Conservation (phyloP, 129 eudicot genomes). For the Pseudognaphalium luteoalbum region DNA sequence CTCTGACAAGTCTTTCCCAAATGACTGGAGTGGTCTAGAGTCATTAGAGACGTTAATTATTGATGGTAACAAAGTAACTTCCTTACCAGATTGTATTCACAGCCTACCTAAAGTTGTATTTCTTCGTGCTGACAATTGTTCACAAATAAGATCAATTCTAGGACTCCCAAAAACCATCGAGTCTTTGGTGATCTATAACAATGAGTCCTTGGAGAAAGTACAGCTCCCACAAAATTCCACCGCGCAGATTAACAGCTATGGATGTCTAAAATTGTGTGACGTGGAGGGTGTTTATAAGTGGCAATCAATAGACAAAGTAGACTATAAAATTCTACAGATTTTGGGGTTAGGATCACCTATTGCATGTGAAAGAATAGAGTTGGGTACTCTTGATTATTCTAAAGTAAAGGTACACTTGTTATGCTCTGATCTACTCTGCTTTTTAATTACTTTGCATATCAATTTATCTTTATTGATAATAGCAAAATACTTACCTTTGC, state of each 20-base stretch:
- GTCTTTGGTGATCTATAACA: rapidly evolving
- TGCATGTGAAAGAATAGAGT: background rate
- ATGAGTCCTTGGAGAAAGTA: background rate
- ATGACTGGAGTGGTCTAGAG: too few relatives aligned
- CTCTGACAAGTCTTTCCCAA: too few relatives aligned
- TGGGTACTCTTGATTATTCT: background rate
- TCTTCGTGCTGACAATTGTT: background rate
- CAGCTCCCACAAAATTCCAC: background rate
- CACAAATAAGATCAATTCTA: background rate
- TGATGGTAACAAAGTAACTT: background rate
- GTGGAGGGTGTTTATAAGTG: background rate
- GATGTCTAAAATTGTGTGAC: background rate
- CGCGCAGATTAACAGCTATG: too few relatives aligned
- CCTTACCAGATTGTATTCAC: background rate
- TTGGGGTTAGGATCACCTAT: background rate
- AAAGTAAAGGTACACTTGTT: background rate
- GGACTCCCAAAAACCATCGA: background rate
- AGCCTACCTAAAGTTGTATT: background rate
- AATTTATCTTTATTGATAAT: too few relatives aligned
- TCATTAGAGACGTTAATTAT: background rate
- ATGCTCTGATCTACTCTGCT: background rate
- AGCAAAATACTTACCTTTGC: too few relatives aligned
- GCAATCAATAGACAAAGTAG: slow-evolving; percentile 1
- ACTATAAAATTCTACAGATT: background rate
- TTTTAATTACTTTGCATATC: background rate